phyloP scores from a whole-genome alignment of 2,329 filamentous ascomycete species.

The Fusarium napiforme region DNA sequence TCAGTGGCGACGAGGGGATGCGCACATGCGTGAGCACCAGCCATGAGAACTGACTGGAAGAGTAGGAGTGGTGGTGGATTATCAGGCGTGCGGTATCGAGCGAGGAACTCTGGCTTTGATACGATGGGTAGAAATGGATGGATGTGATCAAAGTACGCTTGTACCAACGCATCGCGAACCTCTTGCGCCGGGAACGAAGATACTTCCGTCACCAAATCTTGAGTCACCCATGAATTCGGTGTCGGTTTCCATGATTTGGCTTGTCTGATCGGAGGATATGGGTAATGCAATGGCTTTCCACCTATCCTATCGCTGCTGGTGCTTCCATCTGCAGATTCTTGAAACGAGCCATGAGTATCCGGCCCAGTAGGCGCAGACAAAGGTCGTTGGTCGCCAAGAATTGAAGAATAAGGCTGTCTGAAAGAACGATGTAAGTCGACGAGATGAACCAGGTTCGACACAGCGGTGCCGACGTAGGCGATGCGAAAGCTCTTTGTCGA shows the following conservation, averaged over 20 bases:
- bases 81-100: slow-evolving; percentile 35
- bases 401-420: slow-evolving; percentile 36
- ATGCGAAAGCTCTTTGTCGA: slow-evolving; percentile 43
- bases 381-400: neutral
- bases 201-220: slow-evolving; percentile 38
- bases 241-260: slow-evolving; percentile 40
- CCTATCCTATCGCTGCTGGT: slow-evolving; percentile 17
- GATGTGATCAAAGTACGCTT: slow-evolving; percentile 42
- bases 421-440: slow-evolving; percentile 41
- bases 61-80: slow-evolving; percentile 35
- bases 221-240: slow-evolving; percentile 34
- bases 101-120: slow-evolving; percentile 40
- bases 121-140: slow-evolving; percentile 41
- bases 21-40: slow-evolving; percentile 39
- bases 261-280: slow-evolving; percentile 41
- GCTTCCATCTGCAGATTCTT: slow-evolving; percentile 28
- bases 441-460: slow-evolving; percentile 40
- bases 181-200: slow-evolving; percentile 41
- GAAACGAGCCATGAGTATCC: slow-evolving; percentile 29
- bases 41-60: slow-evolving; percentile 42
- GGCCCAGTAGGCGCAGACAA: slow-evolving; percentile 23
- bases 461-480: slow-evolving; percentile 42
- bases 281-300: slow-evolving; percentile 35
- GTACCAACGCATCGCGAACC: slow-evolving; percentile 39
- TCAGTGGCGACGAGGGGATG: slow-evolving; percentile 40